Evolutionary conservation across 129 eudicot genomes (phyloP), one percentile per base, ranked within the genome.

Genomic region (Glebionis coronaria): DNA sequence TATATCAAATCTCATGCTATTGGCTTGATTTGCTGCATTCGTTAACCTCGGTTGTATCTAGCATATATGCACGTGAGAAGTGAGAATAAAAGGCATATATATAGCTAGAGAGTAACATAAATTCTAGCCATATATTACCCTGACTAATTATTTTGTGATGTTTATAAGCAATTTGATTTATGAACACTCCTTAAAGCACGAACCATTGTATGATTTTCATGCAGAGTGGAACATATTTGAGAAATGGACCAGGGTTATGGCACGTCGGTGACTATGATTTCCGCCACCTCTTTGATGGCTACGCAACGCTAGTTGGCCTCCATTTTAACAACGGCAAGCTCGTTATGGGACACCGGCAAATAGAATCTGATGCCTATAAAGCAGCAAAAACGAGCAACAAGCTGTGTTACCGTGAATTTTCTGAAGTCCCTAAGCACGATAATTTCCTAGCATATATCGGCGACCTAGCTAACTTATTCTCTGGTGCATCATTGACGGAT

Each of bases 221-320:
- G 79, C 88, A 94, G 97, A 80, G 61, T 40, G 99, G 99, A 14
- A 89, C 95, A 47, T 94, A 94, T 80, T 76, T 94, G 13, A 81
- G 99, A 40, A 94, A 94, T 49, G 99, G 99, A 35, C 99, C 99
- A 27, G 99, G 99, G 6, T 49, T 82, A 51, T 94, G 99, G 99
- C 86, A 94, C 70, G 20, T 87, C 21, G 97, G 93, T 0, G 95
- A 94, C 76, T 87, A 94, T 78, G 51, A 84, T 69, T 94, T 94
- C 84, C 86, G 97, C 65, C 99, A 94, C 90, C 90, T 94, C 64
- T 94, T 94, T 61, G 99, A 94, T 60, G 99, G 99, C 58, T 94
- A 89, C 69, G 97, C 99, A 50, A 94, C 99, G 75, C 77, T 94
- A 10, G 99, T 94, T 82, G 76, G 95, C 66, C 95, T 94, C 20